A percentile compares a stretch with the other conserved stretches of the same genome.
These are phyloP conservation scores for Aspergillus pseudoviridinutans DNA, from an alignment of 2,329 filamentous ascomycete genomes.

Conservation along the genomic window DNA sequence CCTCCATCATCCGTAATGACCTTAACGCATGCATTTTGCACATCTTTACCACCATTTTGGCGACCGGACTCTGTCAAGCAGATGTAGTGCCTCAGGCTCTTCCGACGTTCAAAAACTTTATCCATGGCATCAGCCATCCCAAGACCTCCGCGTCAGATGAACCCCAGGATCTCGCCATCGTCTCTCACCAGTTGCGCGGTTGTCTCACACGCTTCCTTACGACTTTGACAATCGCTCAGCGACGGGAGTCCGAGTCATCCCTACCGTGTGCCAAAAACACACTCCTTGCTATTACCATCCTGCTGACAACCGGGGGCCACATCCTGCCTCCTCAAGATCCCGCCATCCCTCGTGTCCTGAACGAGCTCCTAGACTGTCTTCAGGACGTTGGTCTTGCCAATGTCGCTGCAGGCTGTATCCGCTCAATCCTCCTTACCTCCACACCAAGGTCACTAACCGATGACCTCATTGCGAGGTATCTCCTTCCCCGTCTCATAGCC, in stretches of 20 bases:
- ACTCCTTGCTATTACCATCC: conserved; percentile 79
- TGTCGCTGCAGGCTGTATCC: conserved; percentile 84
- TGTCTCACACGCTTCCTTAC: conserved; percentile 78
- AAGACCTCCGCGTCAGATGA: conserved; percentile 13
- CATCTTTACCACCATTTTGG: conserved; percentile 90
- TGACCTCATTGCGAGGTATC: conserved; percentile 67
- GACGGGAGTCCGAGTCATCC: conserved; percentile 62
- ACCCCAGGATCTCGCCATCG: conserved; percentile 39
- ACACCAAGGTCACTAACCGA: conserved; percentile 60
- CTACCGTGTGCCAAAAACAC: conserved; percentile 90
- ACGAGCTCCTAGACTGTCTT: conserved; percentile 81
- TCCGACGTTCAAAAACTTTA: conserved; percentile 86
- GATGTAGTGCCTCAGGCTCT: conserved; percentile 85
- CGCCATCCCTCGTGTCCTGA: conserved; percentile 68
- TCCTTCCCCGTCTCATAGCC: conserved; percentile 69
- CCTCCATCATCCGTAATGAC: conserved; percentile 92
- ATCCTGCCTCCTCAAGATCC: conserved; percentile 71
- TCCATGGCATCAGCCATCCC: conserved; percentile 63
- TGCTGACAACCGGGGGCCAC: conserved; percentile 76
- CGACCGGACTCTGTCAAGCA: conserved; percentile 80
- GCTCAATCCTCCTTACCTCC: conserved; percentile 71
- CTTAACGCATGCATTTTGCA: conserved; percentile 94
- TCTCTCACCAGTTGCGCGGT: conserved; percentile 71
- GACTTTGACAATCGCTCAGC: conserved; percentile 54
- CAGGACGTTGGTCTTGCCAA: conserved; percentile 60